Base-by-base conservation (phyloP, 176 grass and related monocot species). In the Guadua angustifolia region DNA sequence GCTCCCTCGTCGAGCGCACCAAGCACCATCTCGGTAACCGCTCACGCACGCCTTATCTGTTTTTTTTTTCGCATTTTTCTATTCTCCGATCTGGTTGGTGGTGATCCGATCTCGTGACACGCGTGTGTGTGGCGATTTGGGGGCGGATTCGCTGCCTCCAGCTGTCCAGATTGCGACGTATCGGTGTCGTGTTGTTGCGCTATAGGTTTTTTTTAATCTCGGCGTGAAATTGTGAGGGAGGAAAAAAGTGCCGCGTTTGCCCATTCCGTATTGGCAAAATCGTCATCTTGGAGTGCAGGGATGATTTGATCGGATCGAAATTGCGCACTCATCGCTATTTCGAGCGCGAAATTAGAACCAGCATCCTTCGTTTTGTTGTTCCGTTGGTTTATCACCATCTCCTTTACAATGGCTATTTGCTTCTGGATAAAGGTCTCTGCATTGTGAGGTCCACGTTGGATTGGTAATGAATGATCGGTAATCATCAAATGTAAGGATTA, bases 21-120 rank as follows among this genome's bases (percentile, higher is more conserved):
- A 97, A 92, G 74, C 89, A 94, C 83, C 94, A 97, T 77, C 84
- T 97, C 40, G 94, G 94, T 97, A 88, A 13, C 58, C 18, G 35
- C 47, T 17, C 18, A 51, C 25, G 15, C 50, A 7, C 11, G 18
- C 19, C 0, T 42, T 9, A 15, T 11, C 74, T 5, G 14, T 12
- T 86, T 35, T 42, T 17, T 8, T 7, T 22, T 57, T 5, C 7
- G 22, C 15, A 59, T 19, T 7, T 62, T 1, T 44, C 11, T 5
- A 33, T 39, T 6, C 18, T 42, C 18, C 52, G 49, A 84, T 89
- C 42, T 89, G 68, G 49, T 16, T 18, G 38, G 67, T 46, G 9
- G 8, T 33, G 13, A 9, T 36, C 22, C 32, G 21, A n/a, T 67
- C 40, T 38, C 53, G 43, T 36, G 25, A 45, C 65, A 33, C 61